Percentiles rank a stretch among this genome's conserved stretches.
phyloP scores from a whole-genome alignment of 495 filamentous ascomycete species.

The Penicillium atrosanguineum region DNA sequence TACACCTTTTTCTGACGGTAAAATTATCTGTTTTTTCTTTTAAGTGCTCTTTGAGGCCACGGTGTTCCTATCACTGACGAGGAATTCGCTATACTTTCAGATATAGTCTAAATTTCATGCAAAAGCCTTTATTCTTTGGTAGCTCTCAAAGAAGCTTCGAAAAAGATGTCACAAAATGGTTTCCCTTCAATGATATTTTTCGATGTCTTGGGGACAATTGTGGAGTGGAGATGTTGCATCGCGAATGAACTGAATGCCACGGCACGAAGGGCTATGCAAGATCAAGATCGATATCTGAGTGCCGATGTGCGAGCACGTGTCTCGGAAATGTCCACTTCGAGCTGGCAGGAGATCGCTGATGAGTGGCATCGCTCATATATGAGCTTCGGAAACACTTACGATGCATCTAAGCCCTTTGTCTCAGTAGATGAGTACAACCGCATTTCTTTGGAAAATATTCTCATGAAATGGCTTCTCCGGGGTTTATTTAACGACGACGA shows the following conservation, averaged over 20 bases:
- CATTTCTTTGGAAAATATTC: conserved; percentile 12
- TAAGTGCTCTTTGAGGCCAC: neutral
- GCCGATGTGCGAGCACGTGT: conserved; percentile 9
- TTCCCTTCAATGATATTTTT: conserved; percentile 16
- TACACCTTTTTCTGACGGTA: neutral
- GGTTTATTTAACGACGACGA: conserved; percentile 17
- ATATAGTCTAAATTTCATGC: neutral
- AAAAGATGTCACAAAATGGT: conserved; percentile 6
- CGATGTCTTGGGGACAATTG: conserved; percentile 21
- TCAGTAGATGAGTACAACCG: conserved; percentile 23
- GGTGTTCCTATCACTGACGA: neutral
- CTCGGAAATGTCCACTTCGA: conserved; percentile 10
- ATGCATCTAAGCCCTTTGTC: conserved; percentile 18
- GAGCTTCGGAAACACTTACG: conserved; percentile 18
- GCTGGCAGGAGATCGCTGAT: conserved; percentile 11
- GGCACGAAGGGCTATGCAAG: conserved; percentile 12
- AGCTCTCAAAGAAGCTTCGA: conserved; percentile 1
- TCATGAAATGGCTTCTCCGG: conserved; percentile 6
- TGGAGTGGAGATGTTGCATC: conserved; percentile 23
- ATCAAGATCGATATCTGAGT: conserved; percentile 3
- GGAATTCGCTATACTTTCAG: neutral
- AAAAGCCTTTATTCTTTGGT: neutral
- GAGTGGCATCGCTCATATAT: conserved; percentile 22
- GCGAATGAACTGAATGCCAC: conserved; percentile 14
- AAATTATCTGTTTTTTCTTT: neutral